Base-by-base conservation (phyloP, 2,329 filamentous ascomycete species). In the Alternaria rosae region DNA sequence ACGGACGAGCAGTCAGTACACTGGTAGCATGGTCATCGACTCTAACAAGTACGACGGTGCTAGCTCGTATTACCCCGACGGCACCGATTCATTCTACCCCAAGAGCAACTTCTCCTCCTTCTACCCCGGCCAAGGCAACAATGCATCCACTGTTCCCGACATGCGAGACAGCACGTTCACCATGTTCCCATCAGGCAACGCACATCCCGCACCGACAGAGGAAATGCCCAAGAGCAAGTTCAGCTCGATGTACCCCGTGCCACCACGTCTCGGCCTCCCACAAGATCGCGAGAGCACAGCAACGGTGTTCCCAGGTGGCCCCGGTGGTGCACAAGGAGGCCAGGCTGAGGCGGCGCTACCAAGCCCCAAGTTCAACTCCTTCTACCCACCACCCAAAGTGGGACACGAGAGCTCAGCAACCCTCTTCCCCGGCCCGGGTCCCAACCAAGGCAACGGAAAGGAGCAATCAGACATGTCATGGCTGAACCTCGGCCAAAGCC, bases 381-480 rank as follows among this genome's bases (percentile, higher is more conserved):
- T 77, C 62, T 77, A 74, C 43, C 72, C 75, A 28, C 68, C 6
- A 48, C 74, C 73, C 82, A 86, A 3, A 71, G 81, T 44, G 87
- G 88, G 52, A 74, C 89, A 89, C 1, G 87, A 89, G 38, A 91
- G 89, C 66, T 84, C 74, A 20, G 73, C 72, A 9, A 79, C 76
- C 20, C 70, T 78, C 59, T 43, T 80, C 78, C 9, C 61, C 41
- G 68, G 62, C 58, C 68, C 65, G 3, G 65, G 63, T 8, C 56
- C 58, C 48, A 57, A 67, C 13, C 63, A 64, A 52, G 55, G 61
- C 20, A 62, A 68, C 35, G 59, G 57, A n/a, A 72, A 72, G 28
- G 68, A 62, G 50, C 70, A 75, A 35, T 85, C 50, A 82, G 91
- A 93, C 76, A 92, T 93, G 89, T 92, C 90, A 79, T 94, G 91